phyloP scores from a whole-genome alignment of 179 eudicot species.

The Patellifolia procumbens region DNA sequence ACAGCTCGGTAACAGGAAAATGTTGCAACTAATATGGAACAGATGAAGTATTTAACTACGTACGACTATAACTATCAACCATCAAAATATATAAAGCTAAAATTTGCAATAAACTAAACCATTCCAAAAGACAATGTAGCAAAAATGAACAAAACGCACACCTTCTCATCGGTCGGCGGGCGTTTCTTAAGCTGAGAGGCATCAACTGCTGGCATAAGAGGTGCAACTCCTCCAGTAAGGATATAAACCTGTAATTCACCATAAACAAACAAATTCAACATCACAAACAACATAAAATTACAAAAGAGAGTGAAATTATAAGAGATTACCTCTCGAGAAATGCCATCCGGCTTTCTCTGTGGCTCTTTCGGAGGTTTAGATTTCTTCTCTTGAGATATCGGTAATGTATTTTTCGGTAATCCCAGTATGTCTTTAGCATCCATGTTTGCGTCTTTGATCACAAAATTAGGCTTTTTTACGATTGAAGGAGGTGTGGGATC shows the following conservation, averaged over 20 bases:
- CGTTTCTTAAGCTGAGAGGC: constrained; percentile 65
- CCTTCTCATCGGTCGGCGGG: constrained; percentile 75
- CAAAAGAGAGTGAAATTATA: neutral
- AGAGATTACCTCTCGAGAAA: constrained; percentile 70
- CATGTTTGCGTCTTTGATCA: constrained; percentile 39
- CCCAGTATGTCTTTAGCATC: constrained; percentile 94
- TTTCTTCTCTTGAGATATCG: constrained; percentile 64
- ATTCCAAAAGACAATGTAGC: neutral
- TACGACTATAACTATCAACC: neutral
- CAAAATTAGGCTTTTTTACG: constrained; percentile 14
- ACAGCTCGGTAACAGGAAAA: too few species aligned
- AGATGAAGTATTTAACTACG: too few species aligned
- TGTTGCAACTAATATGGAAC: too few species aligned
- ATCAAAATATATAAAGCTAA: neutral
- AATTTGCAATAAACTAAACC: neutral
- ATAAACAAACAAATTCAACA: neutral
- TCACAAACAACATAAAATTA: neutral
- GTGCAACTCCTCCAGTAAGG: constrained; percentile 90
- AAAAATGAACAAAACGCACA: constrained; percentile 13
- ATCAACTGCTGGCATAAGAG: constrained; percentile 84
- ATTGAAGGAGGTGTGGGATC: neutral
- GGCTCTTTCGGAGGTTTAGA: constrained; percentile 77
- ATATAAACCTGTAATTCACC: constrained; percentile 63
- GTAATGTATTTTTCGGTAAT: constrained; percentile 55
- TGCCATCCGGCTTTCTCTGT: constrained; percentile 91